Conservation (phyloP, 495 filamentous ascomycete genomes). For the Neurospora sp. region DNA sequence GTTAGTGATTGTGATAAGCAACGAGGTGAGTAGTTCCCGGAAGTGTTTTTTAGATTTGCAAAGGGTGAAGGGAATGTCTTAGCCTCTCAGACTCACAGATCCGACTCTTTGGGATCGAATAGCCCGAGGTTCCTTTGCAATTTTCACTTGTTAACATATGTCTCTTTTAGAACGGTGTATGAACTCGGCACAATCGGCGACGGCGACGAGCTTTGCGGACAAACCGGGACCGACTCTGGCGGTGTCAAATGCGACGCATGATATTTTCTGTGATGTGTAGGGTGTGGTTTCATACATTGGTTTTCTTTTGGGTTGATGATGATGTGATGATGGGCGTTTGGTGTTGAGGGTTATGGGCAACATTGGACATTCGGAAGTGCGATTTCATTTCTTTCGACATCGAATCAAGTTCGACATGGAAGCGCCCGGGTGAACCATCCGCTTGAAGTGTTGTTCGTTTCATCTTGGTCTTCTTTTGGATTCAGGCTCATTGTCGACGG, state of each 20-base stretch:
- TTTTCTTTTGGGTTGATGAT: background rate
- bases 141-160: background rate
- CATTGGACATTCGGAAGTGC: background rate
- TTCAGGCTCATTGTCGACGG: background rate
- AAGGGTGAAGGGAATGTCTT: no score
- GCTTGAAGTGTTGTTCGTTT: background rate
- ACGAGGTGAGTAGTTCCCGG: constrained; percentile 27
- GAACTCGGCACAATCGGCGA: constrained; percentile 10
- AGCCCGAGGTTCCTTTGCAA: background rate
- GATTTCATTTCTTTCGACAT: background rate
- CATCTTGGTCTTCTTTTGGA: background rate
- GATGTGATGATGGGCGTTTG: background rate
- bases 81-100: no score
- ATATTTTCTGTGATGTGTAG: background rate
- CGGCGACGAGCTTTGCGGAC: constrained; percentile 12
- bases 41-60: no score
- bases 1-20: constrained; percentile 30
- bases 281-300: background rate
- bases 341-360: background rate
- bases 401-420: background rate
- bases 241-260: background rate
- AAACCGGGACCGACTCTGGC: background rate
- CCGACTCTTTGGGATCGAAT: background rate
- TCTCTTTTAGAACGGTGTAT: constrained; percentile 21
- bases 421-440: background rate